A percentile compares a stretch with the other conserved stretches of the same genome.
These are phyloP conservation scores for Desmodesmus armatus DNA, from an alignment of 139 green algal genomes.

Conservation along the genomic window DNA sequence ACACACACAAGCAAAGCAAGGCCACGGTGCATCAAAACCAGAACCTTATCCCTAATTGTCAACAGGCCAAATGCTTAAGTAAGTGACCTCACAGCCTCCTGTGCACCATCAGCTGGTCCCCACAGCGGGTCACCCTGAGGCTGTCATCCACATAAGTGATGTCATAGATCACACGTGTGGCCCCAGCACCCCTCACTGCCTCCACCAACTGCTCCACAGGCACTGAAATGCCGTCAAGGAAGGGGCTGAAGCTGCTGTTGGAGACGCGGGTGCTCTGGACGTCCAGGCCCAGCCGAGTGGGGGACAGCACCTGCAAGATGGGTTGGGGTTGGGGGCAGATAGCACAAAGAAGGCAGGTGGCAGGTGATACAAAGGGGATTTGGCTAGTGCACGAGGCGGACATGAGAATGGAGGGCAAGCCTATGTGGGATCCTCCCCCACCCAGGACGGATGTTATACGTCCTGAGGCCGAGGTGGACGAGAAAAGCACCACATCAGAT, in stretches of 20 bases:
- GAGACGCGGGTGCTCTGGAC: conserved; percentile 47
- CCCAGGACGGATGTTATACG: no score
- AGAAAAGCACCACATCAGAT: no score
- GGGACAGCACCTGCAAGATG: neutral
- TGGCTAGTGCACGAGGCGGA: no score
- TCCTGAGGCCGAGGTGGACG: no score
- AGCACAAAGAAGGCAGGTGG: neutral
- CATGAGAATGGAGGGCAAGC: no score
- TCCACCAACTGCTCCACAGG: conserved; percentile 47
- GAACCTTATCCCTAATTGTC: no score
- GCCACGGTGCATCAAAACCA: no score
- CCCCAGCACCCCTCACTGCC: neutral
- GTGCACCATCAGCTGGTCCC: conserved; percentile 42
- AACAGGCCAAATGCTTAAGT: no score
- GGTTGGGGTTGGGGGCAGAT: neutral
- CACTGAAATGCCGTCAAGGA: conserved; percentile 48
- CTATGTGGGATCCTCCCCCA: no score
- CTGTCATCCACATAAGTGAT: conserved; percentile 26
- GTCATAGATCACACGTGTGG: conserved; percentile 9
- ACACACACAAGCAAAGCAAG: no score
- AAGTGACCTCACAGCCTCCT: no score
- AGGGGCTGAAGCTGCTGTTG: conserved; percentile 44
- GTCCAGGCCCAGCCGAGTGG: conserved; percentile 21
- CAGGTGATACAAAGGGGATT: no score
- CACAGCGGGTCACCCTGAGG: conserved; percentile 23